These are phyloP conservation scores for Moesziomyces sp. DNA, from an alignment of 1,284 basidiomycete genomes.

Conservation along the genomic window DNA sequence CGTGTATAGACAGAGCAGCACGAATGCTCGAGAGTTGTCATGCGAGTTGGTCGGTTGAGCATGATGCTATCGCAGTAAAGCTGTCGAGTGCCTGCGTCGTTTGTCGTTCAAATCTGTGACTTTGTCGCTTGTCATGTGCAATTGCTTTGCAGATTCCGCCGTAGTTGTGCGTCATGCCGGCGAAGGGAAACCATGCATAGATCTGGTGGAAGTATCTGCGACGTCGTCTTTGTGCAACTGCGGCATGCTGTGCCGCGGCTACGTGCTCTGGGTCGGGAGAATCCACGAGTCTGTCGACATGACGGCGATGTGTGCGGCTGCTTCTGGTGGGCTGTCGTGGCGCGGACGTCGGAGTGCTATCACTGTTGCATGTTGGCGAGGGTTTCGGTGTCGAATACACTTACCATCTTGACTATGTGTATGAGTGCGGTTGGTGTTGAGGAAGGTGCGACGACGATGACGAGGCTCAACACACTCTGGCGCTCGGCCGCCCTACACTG, in stretches of 20 bases:
- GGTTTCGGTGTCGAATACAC: constrained; percentile 18
- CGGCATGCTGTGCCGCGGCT: not conserved
- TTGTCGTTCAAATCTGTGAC: too few species aligned
- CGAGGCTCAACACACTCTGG: constrained; percentile 16
- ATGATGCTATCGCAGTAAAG: too few species aligned
- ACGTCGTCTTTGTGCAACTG: not conserved
- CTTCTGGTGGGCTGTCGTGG: not conserved
- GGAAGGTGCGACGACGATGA: constrained; percentile 32
- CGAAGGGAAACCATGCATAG: not conserved
- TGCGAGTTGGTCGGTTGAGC: too few species aligned
- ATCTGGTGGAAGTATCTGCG: not conserved
- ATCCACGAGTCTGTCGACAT: not conserved
- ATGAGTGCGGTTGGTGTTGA: constrained; percentile 45
- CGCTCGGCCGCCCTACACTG: not conserved
- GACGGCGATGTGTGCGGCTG: not conserved
- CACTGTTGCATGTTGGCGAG: constrained; percentile 16
- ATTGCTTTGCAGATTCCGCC: not conserved
- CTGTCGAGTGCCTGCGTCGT: too few species aligned
- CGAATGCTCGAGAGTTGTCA: too few species aligned
- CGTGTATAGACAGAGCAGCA: too few species aligned
- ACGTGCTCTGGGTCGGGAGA: too few species aligned
- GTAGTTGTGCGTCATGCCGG: not conserved
- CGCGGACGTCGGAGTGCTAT: constrained; percentile 1
- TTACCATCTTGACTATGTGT: constrained; percentile 54
- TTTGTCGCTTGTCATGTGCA: not conserved